Evolutionary conservation across 345 rosid species (phyloP), one percentile per base, ranked within the genome.

Genomic region (Laguncularia racemosa): DNA sequence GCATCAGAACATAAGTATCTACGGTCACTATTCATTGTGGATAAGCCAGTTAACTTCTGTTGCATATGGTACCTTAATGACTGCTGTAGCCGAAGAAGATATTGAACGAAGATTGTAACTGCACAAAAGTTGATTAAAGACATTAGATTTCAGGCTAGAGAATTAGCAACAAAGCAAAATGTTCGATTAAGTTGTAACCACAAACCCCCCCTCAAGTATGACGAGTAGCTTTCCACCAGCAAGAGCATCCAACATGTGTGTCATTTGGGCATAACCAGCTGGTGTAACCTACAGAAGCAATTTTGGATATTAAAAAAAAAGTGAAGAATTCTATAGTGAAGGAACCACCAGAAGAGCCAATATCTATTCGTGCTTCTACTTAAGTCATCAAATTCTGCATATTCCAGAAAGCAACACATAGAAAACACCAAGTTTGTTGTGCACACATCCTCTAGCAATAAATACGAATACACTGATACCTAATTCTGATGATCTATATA

Each of bases 121-220:
- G 90, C 85, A 76, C 56, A 64, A 12, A 52, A 23, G 33, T 16
- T 61, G 20, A 52, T 51, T n/a, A 18, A 1, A 33, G 40, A 33
- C 40, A 33, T 33, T 33, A 33, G 9, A 33, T 33, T 6, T 33
- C 40, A 33, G 40, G 7, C 9, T 33, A 10, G 9, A 33, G 40
- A 7, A 33, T 9, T 33, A 33, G 40, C 40, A 33, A 33, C 3
- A 33, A 4, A 33, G 56, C 6, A 28, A 16, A 28, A 20, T 23
- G 40, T 55, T 33, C 56, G 43, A 38, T 13, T 13, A 46, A 50
- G 53, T 48, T 13, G 9, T 48, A n/a, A 57, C 59, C 52, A 69
- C 81, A 10, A 61, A 89, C 97, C 99, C 95, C 80, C 96, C 99
- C 86, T 93, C 97, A 18, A 93, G 97, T 72, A 93, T 81, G 54